Base-by-base conservation (phyloP, 164 flowering plant species). In the Magnolia officinalis region DNA sequence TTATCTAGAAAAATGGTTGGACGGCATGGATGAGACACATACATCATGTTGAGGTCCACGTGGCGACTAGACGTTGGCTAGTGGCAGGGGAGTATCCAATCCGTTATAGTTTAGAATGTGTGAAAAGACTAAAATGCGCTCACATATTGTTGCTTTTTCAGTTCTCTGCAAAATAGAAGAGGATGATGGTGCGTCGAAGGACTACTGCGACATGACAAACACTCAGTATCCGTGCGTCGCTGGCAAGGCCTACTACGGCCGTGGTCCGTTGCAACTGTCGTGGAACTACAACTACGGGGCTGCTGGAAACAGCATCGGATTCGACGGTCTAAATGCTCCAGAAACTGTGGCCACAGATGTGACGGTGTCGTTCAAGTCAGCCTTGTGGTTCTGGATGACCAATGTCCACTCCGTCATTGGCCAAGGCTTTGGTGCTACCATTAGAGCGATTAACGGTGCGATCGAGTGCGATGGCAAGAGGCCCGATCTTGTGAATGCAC, bases 261-360 rank as follows among this genome's bases (percentile, higher is more conserved):
- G 92, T 1, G 94, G 96, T 31, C 92, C 92, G 1, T 50, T 91
- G 49, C 96, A 90, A 59, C 75, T 91, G 29, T 79, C 90, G 9
- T 90, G 92, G 93, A 91, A 91, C 75, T 91, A 67, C 86, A 91
- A 91, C 83, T 91, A 91, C 71, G 92, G 93, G 0, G 78, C 91
- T 0, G 93, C 92, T 0, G 93, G 92, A 66, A 49, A 80, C 0
- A 76, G 78, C 82, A 79, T 86, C 24, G 86, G 86, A 0, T 86
- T 91, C 74, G 89, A 90, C 55, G 89, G 89, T 0, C 77, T 91
- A 13, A 82, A 80, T 59, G 19, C 74, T 6, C 96, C 96, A 0
- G 91, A 89, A 49, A 84, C 76, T 0, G 92, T 91, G 73, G 93
- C 88, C n/a, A 75, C 21, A 0, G 80, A 89, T 75, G 74, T 79